A percentile compares a stretch with the other conserved stretches of the same genome.
Conservation (phyloP, 2,329 filamentous ascomycete genomes). For the Fusarium pseudoanthophilum region DNA sequence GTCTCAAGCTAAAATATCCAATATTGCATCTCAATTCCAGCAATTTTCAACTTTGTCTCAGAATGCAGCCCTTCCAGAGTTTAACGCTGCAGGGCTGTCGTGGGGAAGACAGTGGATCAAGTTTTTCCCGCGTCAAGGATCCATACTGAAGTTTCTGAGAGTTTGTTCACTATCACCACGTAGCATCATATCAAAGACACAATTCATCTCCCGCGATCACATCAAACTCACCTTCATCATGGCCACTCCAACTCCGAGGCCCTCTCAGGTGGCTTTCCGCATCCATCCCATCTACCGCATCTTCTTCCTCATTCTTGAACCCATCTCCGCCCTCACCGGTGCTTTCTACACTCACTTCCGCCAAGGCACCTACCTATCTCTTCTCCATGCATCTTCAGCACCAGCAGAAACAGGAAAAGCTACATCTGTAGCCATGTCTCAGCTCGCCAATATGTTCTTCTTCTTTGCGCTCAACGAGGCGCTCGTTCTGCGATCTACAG, state of each 20-base stretch:
- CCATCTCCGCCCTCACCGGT: conserved; percentile 62
- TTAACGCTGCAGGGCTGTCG: neutral
- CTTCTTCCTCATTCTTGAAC: conserved; percentile 82
- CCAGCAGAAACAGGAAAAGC: conserved; percentile 61
- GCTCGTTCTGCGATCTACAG: conserved; percentile 75
- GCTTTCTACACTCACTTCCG: conserved; percentile 63
- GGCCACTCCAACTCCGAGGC: conserved; percentile 34
- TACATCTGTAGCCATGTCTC: conserved; percentile 75
- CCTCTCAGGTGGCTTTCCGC: conserved; percentile 50
- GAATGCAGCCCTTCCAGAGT: neutral
- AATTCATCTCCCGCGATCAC: neutral
- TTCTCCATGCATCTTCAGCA: conserved; percentile 68
- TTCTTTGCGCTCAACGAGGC: conserved; percentile 83
- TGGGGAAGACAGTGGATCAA: conserved; percentile 41
- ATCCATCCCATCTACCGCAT: conserved; percentile 72
- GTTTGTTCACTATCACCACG: conserved; percentile 17
- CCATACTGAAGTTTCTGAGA: conserved; percentile 22
- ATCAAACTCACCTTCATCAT: conserved; percentile 33
- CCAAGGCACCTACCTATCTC: conserved; percentile 67
- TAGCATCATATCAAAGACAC: neutral
- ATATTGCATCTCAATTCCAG: neutral
- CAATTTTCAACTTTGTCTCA: neutral
- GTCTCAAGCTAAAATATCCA: neutral
- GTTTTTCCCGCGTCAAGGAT: conserved; percentile 39
- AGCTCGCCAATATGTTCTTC: conserved; percentile 82